Evolutionary conservation across 1,139 yeast species (phyloP).

Genomic region (Hanseniaspora sp.): DNA sequence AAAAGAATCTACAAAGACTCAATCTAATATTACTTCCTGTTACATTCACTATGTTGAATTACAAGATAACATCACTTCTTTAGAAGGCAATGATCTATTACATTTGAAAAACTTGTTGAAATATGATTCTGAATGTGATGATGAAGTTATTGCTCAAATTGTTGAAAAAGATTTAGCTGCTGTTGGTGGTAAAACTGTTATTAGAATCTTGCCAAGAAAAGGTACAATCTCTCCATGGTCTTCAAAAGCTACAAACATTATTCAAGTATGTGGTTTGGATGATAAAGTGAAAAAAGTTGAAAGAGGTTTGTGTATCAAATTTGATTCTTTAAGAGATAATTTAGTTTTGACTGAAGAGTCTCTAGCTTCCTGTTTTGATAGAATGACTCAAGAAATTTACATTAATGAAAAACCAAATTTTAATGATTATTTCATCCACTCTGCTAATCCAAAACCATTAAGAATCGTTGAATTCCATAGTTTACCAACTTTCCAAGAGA

Average conservation of each 20-base stretch:
- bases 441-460: conserved; percentile 66
- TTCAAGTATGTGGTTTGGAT: conserved; percentile 74
- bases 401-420: conserved; percentile 49
- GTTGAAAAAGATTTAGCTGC: conserved; percentile 26
- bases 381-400: conserved; percentile 82
- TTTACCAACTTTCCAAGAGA: conserved; percentile 26
- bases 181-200: conserved; percentile 44
- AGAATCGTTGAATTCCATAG: conserved; percentile 49
- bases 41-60: conserved; percentile 74
- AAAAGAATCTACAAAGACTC: conserved; percentile 36
- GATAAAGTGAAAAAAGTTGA: conserved; percentile 70
- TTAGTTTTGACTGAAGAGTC: conserved; percentile 44
- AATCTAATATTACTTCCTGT: conserved; percentile 62
- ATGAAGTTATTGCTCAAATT: conserved; percentile 37
- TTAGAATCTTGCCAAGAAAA: conserved; percentile 78
- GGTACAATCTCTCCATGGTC: conserved; percentile 99
- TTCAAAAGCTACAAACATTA: conserved; percentile 92
- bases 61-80: conserved; percentile 30
- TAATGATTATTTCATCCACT: conserved; percentile 65
- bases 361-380: conserved; percentile 68
- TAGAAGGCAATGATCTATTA: conserved; percentile 33
- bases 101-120: conserved; percentile 56
- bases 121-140: conserved; percentile 49
- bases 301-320: conserved; percentile 69
- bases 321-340: conserved; percentile 60